These are phyloP conservation scores for Galerina sulciceps DNA, from an alignment of 768 basidiomycete genomes.

Conservation along the genomic window DNA sequence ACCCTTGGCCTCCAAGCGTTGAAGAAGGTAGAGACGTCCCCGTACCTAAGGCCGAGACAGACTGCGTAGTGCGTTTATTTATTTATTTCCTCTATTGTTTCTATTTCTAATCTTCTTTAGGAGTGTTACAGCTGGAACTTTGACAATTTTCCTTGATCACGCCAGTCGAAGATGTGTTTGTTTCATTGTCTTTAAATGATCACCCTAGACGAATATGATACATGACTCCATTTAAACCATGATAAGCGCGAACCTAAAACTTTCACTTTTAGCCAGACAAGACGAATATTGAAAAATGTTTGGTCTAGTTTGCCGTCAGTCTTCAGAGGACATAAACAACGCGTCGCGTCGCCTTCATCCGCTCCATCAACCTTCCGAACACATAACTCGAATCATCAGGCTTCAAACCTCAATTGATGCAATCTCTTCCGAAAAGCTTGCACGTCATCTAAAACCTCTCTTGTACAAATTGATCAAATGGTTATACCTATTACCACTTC, in stretches of 20 bases:
- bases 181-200: neutral
- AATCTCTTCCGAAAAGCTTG: neutral
- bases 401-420: neutral
- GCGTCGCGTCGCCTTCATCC: slow-evolving; percentile 26
- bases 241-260: too few relatives aligned
- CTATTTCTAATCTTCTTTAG: slow-evolving; percentile 32
- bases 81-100: neutral
- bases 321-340: slow-evolving; percentile 18
- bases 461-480: too few relatives aligned
- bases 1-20: slow-evolving; percentile 73
- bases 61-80: slow-evolving; percentile 66
- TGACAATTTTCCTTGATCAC: slow-evolving; percentile 39
- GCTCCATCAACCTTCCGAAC: neutral
- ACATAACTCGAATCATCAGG: neutral
- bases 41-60: slow-evolving; percentile 51
- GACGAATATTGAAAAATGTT: too few relatives aligned
- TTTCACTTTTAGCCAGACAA: too few relatives aligned
- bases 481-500: slow-evolving; percentile 65
- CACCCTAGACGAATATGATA: too few relatives aligned
- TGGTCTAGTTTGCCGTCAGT: neutral
- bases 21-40: slow-evolving; percentile 70
- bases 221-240: too few relatives aligned
- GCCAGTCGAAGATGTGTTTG: neutral
- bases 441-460: neutral
- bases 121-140: slow-evolving; percentile 79